Evolutionary conservation across 371 early-diverging fungal species (phyloP), one percentile per base, ranked within the genome.

Genomic region (Smittium culicis): DNA sequence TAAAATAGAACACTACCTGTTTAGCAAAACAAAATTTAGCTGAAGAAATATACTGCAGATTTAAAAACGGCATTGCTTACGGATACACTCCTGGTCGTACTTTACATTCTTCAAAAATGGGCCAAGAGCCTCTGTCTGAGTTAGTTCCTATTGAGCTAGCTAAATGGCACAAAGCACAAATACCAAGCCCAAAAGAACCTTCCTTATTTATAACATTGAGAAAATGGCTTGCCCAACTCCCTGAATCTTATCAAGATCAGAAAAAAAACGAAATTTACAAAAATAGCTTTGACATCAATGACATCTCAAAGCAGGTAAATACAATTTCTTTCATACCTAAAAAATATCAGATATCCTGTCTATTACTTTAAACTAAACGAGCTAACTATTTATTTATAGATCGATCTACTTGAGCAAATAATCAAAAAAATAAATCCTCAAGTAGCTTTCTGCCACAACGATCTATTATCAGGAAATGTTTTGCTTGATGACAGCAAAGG

Each of bases 381-480:
- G n/a, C n/a, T 64, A 27, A 25, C 29, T 25, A 27, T 11, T 35
- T 3, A 14, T 11, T 35, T 64, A 8, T 64, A 64, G 81, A 71
- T 87, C 29, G 68, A 74, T 0, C 59, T 69, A 14, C 76, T 94
- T 67, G 80, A 87, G 56, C 33, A 66, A 3, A 73, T 77, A 54
- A 75, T 94, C 55, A 78, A 79, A 20, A 68, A 74, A 54, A 70
- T 89, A 24, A 71, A 88, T 45, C 84, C 92, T 1, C 92, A 91
- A 1, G 83, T 93, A 33, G 91, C 89, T 3, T 94, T 94, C 73
- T 87, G 89, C 56, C 96, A 96, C 77, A 92, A 92, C 70, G 96
- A 96, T 71, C 76, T 96, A 65, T 73, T 94, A 28, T 86, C 86
- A 32, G 95, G 88, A 58, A 96, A 96, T 72, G 79, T 96, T 67